Conservation (phyloP, 2,329 filamentous ascomycete species). For the Grosmannia penicillata region DNA sequence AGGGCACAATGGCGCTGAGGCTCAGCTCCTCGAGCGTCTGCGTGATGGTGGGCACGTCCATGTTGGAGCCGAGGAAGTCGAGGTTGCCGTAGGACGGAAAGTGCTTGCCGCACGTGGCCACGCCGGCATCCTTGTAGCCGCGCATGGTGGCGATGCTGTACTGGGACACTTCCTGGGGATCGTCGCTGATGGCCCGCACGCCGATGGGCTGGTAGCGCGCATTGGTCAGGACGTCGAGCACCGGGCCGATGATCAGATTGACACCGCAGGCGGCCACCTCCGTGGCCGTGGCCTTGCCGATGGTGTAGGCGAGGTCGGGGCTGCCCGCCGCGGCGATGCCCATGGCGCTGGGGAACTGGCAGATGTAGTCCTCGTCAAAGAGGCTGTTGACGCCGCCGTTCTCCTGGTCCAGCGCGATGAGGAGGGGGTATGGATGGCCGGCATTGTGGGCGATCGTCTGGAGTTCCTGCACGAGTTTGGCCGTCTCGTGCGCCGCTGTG, state of each 20-base stretch:
- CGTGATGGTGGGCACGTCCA: slow-evolving; percentile 90
- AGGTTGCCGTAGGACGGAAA: slow-evolving; percentile 94
- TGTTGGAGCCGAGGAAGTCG: slow-evolving; percentile 78
- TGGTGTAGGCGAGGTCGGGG: slow-evolving; percentile 69
- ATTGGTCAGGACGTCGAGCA: slow-evolving; percentile 87
- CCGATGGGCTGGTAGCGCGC: slow-evolving; percentile 81
- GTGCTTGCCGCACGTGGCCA: slow-evolving; percentile 87
- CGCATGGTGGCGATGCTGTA: slow-evolving; percentile 85
- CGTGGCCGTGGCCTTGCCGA: slow-evolving; percentile 84
- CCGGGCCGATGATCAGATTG: slow-evolving; percentile 89
- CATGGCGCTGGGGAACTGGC: slow-evolving; percentile 95
- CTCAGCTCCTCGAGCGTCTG: slow-evolving; percentile 87
- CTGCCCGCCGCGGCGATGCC: slow-evolving; percentile 86
- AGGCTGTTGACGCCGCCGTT: slow-evolving; percentile 97
- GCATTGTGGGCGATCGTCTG: slow-evolving; percentile 85
- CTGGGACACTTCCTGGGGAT: slow-evolving; percentile 86
- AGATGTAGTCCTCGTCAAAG: slow-evolving; percentile 89
- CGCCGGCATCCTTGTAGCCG: slow-evolving; percentile 80
- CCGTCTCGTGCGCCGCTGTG: slow-evolving; percentile 79
- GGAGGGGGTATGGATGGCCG: slow-evolving; percentile 74
- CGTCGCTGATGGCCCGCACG: slow-evolving; percentile 78
- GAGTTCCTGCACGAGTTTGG: slow-evolving; percentile 73
- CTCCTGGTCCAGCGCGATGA: slow-evolving; percentile 90
- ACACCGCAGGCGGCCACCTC: slow-evolving; percentile 88
- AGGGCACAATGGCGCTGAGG: slow-evolving; percentile 80